A percentile compares a stretch with the other conserved stretches of the same genome.
These are phyloP conservation scores for Salix dunnii DNA, from an alignment of 345 rosid species.

Conservation along the genomic window DNA sequence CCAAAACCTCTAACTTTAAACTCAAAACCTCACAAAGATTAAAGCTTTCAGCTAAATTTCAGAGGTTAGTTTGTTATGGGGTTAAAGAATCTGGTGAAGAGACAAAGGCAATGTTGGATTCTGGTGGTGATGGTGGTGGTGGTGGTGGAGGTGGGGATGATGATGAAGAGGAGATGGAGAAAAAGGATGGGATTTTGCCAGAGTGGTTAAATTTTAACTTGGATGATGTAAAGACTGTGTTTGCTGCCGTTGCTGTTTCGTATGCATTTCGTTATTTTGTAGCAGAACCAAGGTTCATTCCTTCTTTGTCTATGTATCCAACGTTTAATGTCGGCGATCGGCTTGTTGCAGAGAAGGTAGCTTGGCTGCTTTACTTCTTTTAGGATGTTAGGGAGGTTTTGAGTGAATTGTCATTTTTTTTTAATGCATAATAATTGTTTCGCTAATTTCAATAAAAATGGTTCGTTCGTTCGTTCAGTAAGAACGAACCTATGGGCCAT, in stretches of 20 bases:
- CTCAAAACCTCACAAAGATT: slow-evolving; percentile 7
- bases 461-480: background rate
- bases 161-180: slow-evolving; percentile 36
- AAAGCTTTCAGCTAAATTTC: slow-evolving; percentile 14
- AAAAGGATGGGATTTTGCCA: slow-evolving; percentile 50
- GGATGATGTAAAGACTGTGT: slow-evolving; percentile 79
- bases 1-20: slow-evolving; percentile 7
- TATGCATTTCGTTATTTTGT: slow-evolving; percentile 77
- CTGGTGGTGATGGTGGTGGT: slow-evolving; percentile 36
- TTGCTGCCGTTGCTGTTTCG: slow-evolving; percentile 67
- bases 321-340: slow-evolving; percentile 96
- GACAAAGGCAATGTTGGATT: slow-evolving; percentile 35
- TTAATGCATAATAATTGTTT: background rate
- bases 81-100: slow-evolving; percentile 54
- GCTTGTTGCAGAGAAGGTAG: slow-evolving; percentile 90
- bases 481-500: background rate
- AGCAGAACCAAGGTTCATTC: slow-evolving; percentile 94
- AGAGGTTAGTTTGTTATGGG: slow-evolving; percentile 30
- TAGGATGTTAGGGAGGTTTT: background rate
- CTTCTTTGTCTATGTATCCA: slow-evolving; percentile 98
- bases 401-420: background rate
- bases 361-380: background rate
- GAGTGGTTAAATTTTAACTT: slow-evolving; percentile 70
- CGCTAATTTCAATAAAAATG: background rate
- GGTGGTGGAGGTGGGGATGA: slow-evolving; percentile 51